Percentiles rank a stretch among this genome's conserved stretches.
phyloP scores from a whole-genome alignment of 2,329 filamentous ascomycete genomes.

The Teratosphaeria viscida region DNA sequence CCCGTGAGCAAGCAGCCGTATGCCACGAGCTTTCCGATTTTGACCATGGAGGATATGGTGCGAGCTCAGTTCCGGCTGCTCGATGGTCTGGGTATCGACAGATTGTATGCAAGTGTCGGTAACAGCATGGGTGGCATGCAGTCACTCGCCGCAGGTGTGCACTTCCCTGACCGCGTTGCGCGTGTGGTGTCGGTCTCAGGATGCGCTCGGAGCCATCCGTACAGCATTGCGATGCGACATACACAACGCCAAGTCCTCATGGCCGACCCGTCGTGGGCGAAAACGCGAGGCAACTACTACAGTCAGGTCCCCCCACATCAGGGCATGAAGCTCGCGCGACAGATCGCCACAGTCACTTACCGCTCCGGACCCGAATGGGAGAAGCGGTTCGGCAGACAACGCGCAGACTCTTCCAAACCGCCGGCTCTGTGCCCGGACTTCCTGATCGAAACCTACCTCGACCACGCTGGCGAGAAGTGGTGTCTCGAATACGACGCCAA shows the following conservation, averaged over 20 bases:
- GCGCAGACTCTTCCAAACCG: constrained; percentile 75
- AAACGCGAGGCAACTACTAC: constrained; percentile 77
- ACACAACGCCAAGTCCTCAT: constrained; percentile 95
- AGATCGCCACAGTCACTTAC: constrained; percentile 97
- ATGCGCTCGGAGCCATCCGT: constrained; percentile 88
- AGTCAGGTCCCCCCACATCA: constrained; percentile 78
- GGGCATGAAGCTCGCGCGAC: constrained; percentile 93
- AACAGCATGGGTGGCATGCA: constrained; percentile 99
- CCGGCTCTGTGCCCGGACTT: constrained; percentile 96
- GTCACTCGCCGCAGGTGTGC: constrained; percentile 71
- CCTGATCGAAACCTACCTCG: constrained; percentile 93
- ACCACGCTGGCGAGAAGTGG: constrained; percentile 97
- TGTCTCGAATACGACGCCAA: constrained; percentile 95
- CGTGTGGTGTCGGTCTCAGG: constrained; percentile 83
- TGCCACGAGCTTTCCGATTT: constrained; percentile 86
- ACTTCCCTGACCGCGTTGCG: constrained; percentile 73
- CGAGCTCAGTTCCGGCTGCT: constrained; percentile 85
- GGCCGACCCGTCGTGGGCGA: constrained; percentile 90
- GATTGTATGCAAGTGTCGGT: constrained; percentile 83
- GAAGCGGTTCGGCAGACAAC: constrained; percentile 75
- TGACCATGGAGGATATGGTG: constrained; percentile 97
- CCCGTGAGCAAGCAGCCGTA: constrained; percentile 81
- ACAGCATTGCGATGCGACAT: constrained; percentile 97
- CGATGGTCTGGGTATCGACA: constrained; percentile 64
- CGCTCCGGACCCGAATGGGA: constrained; percentile 97